Percentiles rank a stretch among this genome's conserved stretches.
These are phyloP conservation scores for Blastobotrys terrestris DNA, from an alignment of 805 yeast genomes.

Conservation along the genomic window DNA sequence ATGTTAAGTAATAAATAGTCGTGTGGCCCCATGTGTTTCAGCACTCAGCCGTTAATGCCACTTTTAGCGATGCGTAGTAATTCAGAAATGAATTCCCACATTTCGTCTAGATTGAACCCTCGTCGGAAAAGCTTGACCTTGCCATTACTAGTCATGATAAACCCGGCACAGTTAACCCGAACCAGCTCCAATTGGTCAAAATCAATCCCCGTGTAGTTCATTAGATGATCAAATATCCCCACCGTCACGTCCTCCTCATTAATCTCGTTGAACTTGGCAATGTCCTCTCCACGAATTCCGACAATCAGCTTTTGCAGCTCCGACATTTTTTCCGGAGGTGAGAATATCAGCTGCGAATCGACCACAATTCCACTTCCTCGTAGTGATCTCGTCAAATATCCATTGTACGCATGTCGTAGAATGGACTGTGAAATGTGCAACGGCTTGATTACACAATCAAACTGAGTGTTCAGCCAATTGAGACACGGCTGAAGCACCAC, in stretches of 20 bases:
- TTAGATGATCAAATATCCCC: slow-evolving; percentile 9
- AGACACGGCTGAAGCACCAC: slow-evolving; percentile 4
- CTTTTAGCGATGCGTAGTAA: too few species aligned
- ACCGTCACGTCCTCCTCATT: slow-evolving; percentile 4
- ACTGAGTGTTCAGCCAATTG: slow-evolving; percentile 12
- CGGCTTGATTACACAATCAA: slow-evolving; percentile 13
- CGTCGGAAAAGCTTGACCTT: slow-evolving; percentile 13
- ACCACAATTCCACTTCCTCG: neutral
- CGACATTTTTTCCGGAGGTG: slow-evolving; percentile 4
- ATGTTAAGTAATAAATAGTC: too few species aligned
- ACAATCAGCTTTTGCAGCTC: slow-evolving; percentile 13
- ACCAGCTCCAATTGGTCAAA: slow-evolving; percentile 11
- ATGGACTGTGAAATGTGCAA: slow-evolving; percentile 6
- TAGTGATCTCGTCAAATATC: slow-evolving; percentile 5
- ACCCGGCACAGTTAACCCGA: slow-evolving; percentile 19
- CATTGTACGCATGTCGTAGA: slow-evolving; percentile 5
- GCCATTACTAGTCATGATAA: slow-evolving; percentile 17
- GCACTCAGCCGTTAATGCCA: too few species aligned
- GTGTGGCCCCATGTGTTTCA: too few species aligned
- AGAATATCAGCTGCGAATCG: slow-evolving; percentile 10
- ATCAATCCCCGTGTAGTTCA: slow-evolving; percentile 11
- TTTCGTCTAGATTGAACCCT: too few species aligned
- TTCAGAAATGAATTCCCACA: too few species aligned
- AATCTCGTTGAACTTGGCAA: slow-evolving; percentile 3
- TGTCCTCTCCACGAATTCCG: slow-evolving; percentile 14